Base-by-base conservation (phyloP, 2,329 filamentous ascomycete genomes). In the Exophiala sp. region DNA sequence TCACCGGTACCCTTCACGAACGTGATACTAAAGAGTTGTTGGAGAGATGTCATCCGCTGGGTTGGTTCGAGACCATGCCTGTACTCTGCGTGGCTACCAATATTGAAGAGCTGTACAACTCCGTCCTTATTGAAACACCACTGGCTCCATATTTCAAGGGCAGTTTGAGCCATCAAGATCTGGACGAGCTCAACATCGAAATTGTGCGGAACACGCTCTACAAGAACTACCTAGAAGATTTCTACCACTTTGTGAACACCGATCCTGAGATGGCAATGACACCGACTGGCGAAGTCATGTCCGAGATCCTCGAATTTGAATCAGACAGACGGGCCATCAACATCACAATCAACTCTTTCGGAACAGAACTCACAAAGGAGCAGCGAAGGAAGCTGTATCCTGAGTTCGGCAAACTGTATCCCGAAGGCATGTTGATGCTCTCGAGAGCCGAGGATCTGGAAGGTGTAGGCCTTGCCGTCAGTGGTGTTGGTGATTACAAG, bases 181-280 rank as follows among this genome's bases (percentile, higher is more conserved):
- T 99, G 46, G 94, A 99, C 73, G 95, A 99, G 78, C 80, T 99
- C 67, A 99, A 99, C 76, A 99, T 99, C 66, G 94, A 99, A 76
- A 99, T 99, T 72, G 89, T 99, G 54, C 87, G 95, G 61, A 99
- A 99, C 75, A 99, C 91, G 0, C 79, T 99, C 34, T 99, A 97
- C 80, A 99, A 99, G 82, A 97, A 97, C 78, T 99, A 99, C 70
- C 82, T 99, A 6, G 94, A 99, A 71, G 94, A 97, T 70, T 99
- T 99, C 72, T 84, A 97, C 77, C 82, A 88, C 62, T 99, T 96
- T 71, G 88, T 97, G 73, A 96, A 92, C 74, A 88, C 86, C 8
- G 83, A 96, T 67, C 79, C 91, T 0, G 92, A 95, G 39, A 87
- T 97, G 75, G 80, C 82, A 35, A 89, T 90, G 35, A 95, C 91